Conservation (phyloP, 345 rosid genomes). For the Murraya paniculata region DNA sequence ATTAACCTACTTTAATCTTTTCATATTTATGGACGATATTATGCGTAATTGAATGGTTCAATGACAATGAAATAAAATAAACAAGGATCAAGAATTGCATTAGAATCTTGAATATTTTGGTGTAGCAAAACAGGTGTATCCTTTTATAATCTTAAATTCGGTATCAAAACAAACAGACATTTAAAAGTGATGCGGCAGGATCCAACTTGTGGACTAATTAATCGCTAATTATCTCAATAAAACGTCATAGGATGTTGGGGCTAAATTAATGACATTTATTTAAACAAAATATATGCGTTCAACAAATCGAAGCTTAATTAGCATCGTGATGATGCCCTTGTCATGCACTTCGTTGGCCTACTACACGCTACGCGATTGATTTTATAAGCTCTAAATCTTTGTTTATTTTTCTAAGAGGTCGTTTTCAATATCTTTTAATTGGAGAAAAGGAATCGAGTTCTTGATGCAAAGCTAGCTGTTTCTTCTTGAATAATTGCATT, state of each 20-base stretch:
- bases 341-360: not conserved
- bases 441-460: not conserved
- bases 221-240: not conserved
- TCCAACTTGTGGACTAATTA: not conserved
- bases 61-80: not conserved
- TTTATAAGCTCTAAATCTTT: too few relatives aligned
- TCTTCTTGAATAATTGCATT: too few relatives aligned
- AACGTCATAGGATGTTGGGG: not conserved
- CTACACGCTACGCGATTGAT: not conserved
- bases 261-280: not conserved
- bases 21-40: not conserved
- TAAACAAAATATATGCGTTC: not conserved
- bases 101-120: not conserved
- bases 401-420: not conserved
- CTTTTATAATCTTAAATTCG: not conserved
- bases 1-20: not conserved
- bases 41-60: not conserved
- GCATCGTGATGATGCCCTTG: not conserved
- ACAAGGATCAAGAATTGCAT: not conserved
- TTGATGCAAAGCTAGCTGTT: not conserved
- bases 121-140: too few relatives aligned
- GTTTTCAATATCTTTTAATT: not conserved
- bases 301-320: not conserved
- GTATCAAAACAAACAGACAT: not conserved
- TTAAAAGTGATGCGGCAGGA: not conserved